A percentile compares a stretch with the other conserved stretches of the same genome.
Conservation (phyloP, 164 flowering plant genomes). For the Cinnamomum chago region DNA sequence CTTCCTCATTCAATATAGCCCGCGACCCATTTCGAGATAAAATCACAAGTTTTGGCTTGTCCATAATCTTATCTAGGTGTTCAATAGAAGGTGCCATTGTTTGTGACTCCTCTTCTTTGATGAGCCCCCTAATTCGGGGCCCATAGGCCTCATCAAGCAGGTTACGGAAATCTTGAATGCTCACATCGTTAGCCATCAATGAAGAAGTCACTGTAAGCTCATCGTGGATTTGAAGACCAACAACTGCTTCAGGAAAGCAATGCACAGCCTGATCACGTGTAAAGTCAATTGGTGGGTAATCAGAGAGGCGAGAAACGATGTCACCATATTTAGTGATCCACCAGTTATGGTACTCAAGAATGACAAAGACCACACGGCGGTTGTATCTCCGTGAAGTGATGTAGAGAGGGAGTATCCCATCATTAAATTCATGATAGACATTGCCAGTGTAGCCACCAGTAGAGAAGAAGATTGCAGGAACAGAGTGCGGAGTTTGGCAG, state of each 20-base stretch:
- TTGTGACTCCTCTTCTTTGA: constrained; percentile 40
- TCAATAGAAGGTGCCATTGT: not conserved
- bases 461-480: constrained; percentile 84
- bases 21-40: constrained; percentile 74
- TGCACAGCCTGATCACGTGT: constrained; percentile 48
- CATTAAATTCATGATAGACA: constrained; percentile 92
- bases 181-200: constrained; percentile 41
- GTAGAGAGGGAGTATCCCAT: constrained; percentile 78
- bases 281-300: constrained; percentile 68
- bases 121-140: constrained; percentile 57
- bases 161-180: constrained; percentile 58
- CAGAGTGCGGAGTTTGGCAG: constrained; percentile 71
- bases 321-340: constrained; percentile 75
- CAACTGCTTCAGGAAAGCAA: constrained; percentile 77
- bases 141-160: constrained; percentile 59
- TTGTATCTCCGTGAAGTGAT: constrained; percentile 75
- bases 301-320: constrained; percentile 58
- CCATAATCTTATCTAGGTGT: not conserved
- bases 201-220: constrained; percentile 70
- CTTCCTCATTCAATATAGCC: constrained; percentile 57
- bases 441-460: constrained; percentile 95
- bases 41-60: constrained; percentile 60
- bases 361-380: constrained; percentile 72
- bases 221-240: constrained; percentile 80
- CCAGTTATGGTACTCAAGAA: constrained; percentile 83